Percentiles rank a stretch among this genome's conserved stretches.
phyloP scores from a whole-genome alignment of 345 rosid genomes.

The Camelina hispida region DNA sequence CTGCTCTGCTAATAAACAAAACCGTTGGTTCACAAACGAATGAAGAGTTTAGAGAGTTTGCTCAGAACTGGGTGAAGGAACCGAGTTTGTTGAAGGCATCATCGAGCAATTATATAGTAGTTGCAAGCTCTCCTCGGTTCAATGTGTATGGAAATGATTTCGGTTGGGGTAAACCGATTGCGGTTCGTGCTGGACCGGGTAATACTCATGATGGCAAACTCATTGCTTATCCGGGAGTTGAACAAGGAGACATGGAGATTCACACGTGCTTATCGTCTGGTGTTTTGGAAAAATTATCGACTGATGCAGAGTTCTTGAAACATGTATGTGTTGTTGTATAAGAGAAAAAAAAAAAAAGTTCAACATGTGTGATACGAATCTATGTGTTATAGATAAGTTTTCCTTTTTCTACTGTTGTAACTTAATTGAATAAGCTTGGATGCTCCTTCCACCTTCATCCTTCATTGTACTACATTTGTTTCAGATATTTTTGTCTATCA shows the following conservation, averaged over 20 bases:
- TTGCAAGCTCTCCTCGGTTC: conserved; percentile 48
- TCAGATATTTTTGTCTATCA: too few relatives aligned
- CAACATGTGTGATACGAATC: too few relatives aligned
- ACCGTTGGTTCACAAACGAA: conserved; percentile 34
- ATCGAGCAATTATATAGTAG: not conserved
- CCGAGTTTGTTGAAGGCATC: conserved; percentile 7
- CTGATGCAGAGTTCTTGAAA: conserved; percentile 36
- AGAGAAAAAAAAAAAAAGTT: not conserved
- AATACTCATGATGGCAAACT: conserved; percentile 40
- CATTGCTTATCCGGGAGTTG: conserved; percentile 35
- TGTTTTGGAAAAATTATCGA: conserved; percentile 26
- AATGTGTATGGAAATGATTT: conserved; percentile 51
- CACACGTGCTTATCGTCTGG: conserved; percentile 35
- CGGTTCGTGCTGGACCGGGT: conserved; percentile 40
- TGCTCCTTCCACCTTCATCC: too few relatives aligned
- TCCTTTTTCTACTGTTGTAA: too few relatives aligned
- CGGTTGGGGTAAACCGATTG: conserved; percentile 52
- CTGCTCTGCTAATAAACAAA: conserved; percentile 32
- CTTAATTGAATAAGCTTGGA: too few relatives aligned
- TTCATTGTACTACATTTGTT: too few relatives aligned
- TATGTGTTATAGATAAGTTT: too few relatives aligned
- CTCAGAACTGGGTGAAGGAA: conserved; percentile 41
- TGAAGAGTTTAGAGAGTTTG: conserved; percentile 11
- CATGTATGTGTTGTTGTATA: conserved; percentile 12
- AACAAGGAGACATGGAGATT: conserved; percentile 51